These are phyloP conservation scores for Crithidia brevicula DNA, from an alignment of 208 protist species.

Conservation along the genomic window DNA sequence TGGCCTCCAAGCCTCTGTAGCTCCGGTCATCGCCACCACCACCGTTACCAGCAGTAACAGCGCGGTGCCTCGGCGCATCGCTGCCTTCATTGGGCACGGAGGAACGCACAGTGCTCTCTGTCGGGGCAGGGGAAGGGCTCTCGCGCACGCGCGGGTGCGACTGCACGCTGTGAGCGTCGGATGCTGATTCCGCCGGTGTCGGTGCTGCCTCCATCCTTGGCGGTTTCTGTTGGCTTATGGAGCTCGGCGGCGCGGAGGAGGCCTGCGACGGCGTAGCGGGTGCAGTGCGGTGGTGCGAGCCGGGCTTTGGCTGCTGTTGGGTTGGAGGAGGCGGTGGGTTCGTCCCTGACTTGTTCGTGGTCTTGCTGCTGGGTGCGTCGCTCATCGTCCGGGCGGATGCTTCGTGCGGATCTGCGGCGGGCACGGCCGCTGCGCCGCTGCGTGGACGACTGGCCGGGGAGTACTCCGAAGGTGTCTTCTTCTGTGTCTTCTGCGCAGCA, in stretches of 20 bases:
- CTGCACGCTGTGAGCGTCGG: slow-evolving; percentile 4
- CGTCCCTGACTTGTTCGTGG: not conserved
- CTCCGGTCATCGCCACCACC: not conserved
- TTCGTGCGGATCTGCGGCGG: not conserved
- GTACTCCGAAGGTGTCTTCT: not conserved
- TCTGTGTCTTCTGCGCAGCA: not conserved
- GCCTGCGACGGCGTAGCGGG: slow-evolving; percentile 4
- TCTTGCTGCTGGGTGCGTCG: not conserved
- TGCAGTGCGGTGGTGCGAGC: not conserved
- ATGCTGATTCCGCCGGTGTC: not conserved
- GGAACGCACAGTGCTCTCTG: not conserved
- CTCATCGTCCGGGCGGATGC: not conserved
- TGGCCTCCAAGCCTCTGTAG: too few relatives aligned
- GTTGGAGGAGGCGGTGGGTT: not conserved
- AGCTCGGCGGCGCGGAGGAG: slow-evolving; percentile 6
- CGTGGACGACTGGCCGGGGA: not conserved
- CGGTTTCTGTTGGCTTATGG: too few relatives aligned
- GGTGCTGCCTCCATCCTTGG: not conserved
- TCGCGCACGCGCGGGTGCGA: not conserved
- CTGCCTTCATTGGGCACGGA: not conserved
- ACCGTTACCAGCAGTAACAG: too few relatives aligned
- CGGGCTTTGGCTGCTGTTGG: not conserved
- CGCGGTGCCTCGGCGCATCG: too few relatives aligned
- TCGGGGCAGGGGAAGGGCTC: not conserved
- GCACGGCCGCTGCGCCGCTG: not conserved